Evolutionary conservation across 495 filamentous ascomycete genomes (phyloP).

Genomic region (Apodospora peruviana): DNA sequence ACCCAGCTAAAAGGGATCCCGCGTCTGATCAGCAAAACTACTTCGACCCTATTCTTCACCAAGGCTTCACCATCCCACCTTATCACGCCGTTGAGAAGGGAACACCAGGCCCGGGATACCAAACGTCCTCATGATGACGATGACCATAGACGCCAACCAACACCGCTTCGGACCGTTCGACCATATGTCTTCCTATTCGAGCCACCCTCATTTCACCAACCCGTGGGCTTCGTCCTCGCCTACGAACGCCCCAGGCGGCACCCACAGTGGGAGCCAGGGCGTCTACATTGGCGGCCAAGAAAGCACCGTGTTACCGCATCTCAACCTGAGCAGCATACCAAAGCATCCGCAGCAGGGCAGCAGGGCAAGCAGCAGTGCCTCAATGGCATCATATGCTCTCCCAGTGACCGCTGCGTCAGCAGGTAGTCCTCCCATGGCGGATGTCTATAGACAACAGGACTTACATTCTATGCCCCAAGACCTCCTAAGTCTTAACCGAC

Average conservation of each 20-base stretch:
- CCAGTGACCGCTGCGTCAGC: slow-evolving; percentile 65
- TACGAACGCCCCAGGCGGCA: slow-evolving; percentile 11
- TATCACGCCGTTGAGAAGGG: slow-evolving; percentile 10
- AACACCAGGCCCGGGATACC: background rate
- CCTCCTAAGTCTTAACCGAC: slow-evolving; percentile 54
- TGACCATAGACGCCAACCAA: slow-evolving; percentile 78
- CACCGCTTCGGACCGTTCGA: slow-evolving; percentile 85
- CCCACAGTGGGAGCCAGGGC: slow-evolving; percentile 47
- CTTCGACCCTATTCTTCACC: slow-evolving; percentile 22
- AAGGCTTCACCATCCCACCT: slow-evolving; percentile 16
- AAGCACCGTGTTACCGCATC: slow-evolving; percentile 23
- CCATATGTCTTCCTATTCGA: slow-evolving; percentile 56
- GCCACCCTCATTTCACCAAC: slow-evolving; percentile 82
- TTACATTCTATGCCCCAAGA: slow-evolving; percentile 73
- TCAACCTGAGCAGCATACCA: slow-evolving; percentile 41
- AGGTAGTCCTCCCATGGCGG: slow-evolving; percentile 64
- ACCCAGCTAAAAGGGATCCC: slow-evolving; percentile 36
- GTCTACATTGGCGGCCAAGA: slow-evolving; percentile 43
- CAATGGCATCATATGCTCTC: slow-evolving; percentile 67
- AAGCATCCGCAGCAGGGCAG: slow-evolving; percentile 27
- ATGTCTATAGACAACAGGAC: slow-evolving; percentile 55
- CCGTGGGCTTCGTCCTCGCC: slow-evolving; percentile 64
- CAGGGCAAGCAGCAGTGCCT: slow-evolving; percentile 38
- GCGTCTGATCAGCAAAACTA: slow-evolving; percentile 46
- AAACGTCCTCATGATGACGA: slow-evolving; percentile 55